A percentile compares a stretch with the other conserved stretches of the same genome.
phyloP scores from a whole-genome alignment of 2,329 filamentous ascomycete species.

The Calonectria crousiana region DNA sequence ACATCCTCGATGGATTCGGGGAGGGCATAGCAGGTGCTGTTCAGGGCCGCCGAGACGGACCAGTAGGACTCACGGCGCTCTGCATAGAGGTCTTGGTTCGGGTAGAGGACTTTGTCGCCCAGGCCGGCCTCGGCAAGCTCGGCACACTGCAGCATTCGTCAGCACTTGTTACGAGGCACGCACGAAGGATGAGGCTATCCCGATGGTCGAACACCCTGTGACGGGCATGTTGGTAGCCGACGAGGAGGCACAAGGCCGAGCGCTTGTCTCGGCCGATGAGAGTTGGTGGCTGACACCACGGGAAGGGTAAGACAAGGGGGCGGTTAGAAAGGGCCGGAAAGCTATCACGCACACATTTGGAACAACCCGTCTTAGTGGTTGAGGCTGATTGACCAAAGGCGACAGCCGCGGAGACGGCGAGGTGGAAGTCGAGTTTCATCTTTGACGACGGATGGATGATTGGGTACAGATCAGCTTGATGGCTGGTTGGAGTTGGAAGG shows the following conservation, averaged over 20 bases:
- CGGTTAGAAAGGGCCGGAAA: not conserved
- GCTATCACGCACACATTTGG: conserved; percentile 12
- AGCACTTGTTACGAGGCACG: conserved; percentile 1
- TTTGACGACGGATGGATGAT: not conserved
- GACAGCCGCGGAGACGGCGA: not conserved
- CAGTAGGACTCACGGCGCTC: conserved; percentile 51
- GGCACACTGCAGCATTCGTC: conserved; percentile 39
- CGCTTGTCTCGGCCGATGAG: not conserved
- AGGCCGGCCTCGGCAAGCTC: conserved; percentile 41
- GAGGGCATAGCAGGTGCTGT: conserved; percentile 52
- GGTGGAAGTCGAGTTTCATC: conserved; percentile 5
- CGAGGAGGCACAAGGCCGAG: not conserved
- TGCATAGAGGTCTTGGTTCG: conserved; percentile 42
- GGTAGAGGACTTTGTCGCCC: conserved; percentile 46
- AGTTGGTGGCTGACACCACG: not conserved
- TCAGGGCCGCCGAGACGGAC: conserved; percentile 51
- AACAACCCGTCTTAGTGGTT: not conserved
- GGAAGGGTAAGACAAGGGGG: not conserved
- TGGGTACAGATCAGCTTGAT: not conserved
- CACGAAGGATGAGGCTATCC: not conserved
- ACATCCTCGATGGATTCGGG: conserved; percentile 52
- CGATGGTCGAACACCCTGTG: not conserved
- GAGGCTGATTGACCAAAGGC: not conserved
- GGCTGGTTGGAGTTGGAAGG: too few relatives aligned
- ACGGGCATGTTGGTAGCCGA: not conserved